Evolutionary conservation across 768 basidiomycete genomes (phyloP).

Genomic region (Hydnomerulius pinastri): DNA sequence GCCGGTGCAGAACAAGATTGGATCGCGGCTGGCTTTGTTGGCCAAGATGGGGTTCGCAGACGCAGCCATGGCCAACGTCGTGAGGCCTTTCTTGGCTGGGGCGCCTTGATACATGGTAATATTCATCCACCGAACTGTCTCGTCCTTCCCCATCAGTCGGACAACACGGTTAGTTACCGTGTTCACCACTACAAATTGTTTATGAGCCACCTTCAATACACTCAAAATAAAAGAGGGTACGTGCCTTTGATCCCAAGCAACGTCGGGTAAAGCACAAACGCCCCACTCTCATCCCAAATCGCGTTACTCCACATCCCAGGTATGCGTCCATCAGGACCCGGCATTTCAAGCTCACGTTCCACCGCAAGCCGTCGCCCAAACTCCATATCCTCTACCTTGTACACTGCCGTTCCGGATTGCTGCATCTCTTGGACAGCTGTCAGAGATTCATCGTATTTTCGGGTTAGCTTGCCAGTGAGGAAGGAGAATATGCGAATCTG

Average conservation of each 20-base stretch:
- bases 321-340: constrained; percentile 69
- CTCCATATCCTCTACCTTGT: constrained; percentile 97
- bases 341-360: constrained; percentile 88
- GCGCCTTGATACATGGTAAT: constrained; percentile 91
- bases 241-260: constrained; percentile 96
- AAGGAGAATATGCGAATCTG: constrained; percentile 95
- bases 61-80: constrained; percentile 91
- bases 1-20: constrained; percentile 90
- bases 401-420: constrained; percentile 92
- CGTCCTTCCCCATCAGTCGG: constrained; percentile 89
- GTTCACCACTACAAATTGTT: constrained; percentile 91
- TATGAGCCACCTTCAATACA: too few species aligned
- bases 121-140: constrained; percentile 88
- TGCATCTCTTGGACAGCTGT: constrained; percentile 97
- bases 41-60: constrained; percentile 94
- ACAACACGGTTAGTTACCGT: constrained; percentile 91
- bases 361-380: constrained; percentile 94
- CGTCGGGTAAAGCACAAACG: constrained; percentile 92
- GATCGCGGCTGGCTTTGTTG: constrained; percentile 81
- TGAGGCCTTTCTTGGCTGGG: constrained; percentile 82
- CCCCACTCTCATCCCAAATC: constrained; percentile 98
- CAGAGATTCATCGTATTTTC: constrained; percentile 95
- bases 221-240: too few species aligned
- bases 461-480: constrained; percentile 82
- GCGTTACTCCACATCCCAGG: constrained; percentile 85